Base-by-base conservation (phyloP, 257 asterid species). In the Paulownia fortunei region DNA sequence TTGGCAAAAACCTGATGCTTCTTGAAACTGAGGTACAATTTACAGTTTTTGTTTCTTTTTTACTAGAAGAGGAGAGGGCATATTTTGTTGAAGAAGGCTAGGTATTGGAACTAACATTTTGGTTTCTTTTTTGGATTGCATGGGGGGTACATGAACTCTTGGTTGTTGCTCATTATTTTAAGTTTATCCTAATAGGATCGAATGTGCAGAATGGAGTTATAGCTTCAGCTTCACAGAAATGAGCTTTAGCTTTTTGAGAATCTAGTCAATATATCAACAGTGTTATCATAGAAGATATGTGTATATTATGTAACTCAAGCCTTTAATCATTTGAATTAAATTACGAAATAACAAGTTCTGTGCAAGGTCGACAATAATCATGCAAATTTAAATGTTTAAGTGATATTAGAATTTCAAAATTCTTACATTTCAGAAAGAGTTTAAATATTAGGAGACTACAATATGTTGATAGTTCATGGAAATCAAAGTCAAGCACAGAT, bases 1-100 rank as follows among this genome's bases (percentile, higher is more conserved):
- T 94, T 30, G 87, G 80, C 80, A 86, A 79, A 60, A 82, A 80
- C 71, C 78, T 94, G 73, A 72, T 4, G 63, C 84, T 84, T 82
- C 88, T 92, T 54, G 97, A 94, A 81, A 76, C 76, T 41, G 91
- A 90, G 97, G 98, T 92, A 80, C 54, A 42, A 30, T 79, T 34
- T 75, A 7, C 76, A 30, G 59, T 21, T 9, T 44, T 56, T 21
- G 0, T 24, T 37, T 24, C 11, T 3, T 18, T 9, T 26, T 8
- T 7, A 0, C 30, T 61, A 5, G 16, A 19, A 10, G 39, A 30
- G 7, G 61, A 16, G 39, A 21, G 19, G 34, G 7, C 34, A 42
- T 21, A 5, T 23, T 49, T 41, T 16, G 32, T 36, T 18, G 32
- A 65, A n/a, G 12, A 41, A 55, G 34, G n/a, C 60, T 65, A 26